Evolutionary conservation across 2,329 filamentous ascomycete species (phyloP).

Genomic region (Paraphoma sp.): DNA sequence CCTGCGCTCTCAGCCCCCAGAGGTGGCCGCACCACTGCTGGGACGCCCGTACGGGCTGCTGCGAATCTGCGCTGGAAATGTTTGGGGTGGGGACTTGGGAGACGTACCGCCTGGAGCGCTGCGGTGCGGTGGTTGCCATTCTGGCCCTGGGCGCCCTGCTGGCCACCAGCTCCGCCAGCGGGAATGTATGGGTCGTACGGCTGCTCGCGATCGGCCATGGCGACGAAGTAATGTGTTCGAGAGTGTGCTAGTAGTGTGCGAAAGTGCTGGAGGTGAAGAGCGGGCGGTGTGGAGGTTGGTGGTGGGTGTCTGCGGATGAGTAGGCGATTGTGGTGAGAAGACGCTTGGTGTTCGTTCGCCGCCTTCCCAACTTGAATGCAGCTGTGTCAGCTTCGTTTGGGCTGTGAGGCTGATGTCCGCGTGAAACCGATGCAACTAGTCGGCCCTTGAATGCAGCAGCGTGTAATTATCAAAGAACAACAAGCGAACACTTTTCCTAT

Average conservation of each 20-base stretch:
- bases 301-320: conserved; percentile 18
- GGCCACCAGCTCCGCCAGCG: conserved; percentile 60
- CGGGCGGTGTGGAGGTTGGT: conserved; percentile 19
- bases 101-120: conserved; percentile 79
- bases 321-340: neutral
- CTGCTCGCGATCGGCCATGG: conserved; percentile 64
- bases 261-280: conserved; percentile 22
- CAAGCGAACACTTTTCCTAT: neutral
- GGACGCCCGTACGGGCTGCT: neutral
- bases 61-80: neutral
- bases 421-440: conserved; percentile 8
- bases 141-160: conserved; percentile 55
- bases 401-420: conserved; percentile 37
- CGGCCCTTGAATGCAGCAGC: neutral
- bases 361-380: conserved; percentile 12
- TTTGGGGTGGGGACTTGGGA: neutral
- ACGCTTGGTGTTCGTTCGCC: conserved; percentile 18
- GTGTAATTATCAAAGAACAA: neutral
- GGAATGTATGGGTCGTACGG: conserved; percentile 93
- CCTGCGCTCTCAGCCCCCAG: neutral
- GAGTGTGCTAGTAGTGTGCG: conserved; percentile 17
- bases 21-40: neutral
- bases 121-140: conserved; percentile 70
- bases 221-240: conserved; percentile 23
- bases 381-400: conserved; percentile 39